Percentiles rank a stretch among this genome's conserved stretches.
Evolutionary conservation across 2,329 filamentous ascomycete species (phyloP).

Genomic region (Fusarium sp.): DNA sequence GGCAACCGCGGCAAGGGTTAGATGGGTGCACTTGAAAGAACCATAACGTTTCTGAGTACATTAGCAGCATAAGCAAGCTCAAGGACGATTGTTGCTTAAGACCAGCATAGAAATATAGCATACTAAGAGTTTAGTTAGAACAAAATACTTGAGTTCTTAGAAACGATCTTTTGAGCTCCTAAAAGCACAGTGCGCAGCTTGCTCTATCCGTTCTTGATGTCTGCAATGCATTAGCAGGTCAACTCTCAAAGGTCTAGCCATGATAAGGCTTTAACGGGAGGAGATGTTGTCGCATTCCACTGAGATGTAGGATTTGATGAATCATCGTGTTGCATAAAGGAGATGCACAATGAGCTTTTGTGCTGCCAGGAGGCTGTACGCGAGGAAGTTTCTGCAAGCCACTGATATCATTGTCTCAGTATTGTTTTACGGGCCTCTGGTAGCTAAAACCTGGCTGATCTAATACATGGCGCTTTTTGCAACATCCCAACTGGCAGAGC

Average conservation of each 20-base stretch:
- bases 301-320: neutral
- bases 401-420: neutral
- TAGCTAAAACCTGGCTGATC: neutral
- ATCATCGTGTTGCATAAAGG: neutral
- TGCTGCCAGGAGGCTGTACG: neutral
- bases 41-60: neutral
- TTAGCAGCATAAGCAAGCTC: neutral
- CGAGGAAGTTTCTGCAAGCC: neutral
- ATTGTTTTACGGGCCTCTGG: accelerated
- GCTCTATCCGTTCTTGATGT: too few species aligned
- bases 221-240: neutral
- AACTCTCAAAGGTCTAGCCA: neutral
- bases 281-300: neutral
- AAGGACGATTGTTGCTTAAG: neutral
- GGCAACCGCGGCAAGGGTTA: too few species aligned
- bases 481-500: neutral
- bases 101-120: neutral
- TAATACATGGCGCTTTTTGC: neutral
- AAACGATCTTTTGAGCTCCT: neutral
- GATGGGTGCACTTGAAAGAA: neutral
- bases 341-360: neutral
- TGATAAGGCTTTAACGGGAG: too few species aligned
- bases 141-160: neutral
- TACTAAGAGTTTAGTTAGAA: neutral
- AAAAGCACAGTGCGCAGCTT: neutral